Evolutionary conservation across 169 alveolate genomes (phyloP).

Genomic region (Babesia divergens): DNA sequence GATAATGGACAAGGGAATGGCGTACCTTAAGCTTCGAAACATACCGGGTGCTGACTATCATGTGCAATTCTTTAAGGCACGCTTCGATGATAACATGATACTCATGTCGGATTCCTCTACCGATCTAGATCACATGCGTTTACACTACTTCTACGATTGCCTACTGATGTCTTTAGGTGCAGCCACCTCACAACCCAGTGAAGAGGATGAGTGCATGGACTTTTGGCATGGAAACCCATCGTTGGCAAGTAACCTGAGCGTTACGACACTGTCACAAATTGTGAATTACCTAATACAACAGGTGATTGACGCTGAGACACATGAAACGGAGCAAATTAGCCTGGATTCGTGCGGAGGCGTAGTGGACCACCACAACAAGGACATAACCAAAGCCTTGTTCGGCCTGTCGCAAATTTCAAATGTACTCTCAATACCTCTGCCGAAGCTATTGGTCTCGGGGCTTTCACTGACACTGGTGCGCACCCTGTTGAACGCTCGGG

Average conservation of each 20-base stretch:
- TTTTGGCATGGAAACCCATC: background rate
- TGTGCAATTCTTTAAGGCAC: background rate
- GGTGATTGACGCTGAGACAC: background rate
- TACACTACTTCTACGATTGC: conserved; percentile 18
- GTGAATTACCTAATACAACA: background rate
- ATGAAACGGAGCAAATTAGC: background rate
- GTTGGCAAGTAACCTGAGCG: conserved; percentile 1
- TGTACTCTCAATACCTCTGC: conserved; percentile 12
- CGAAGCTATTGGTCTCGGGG: conserved; percentile 8
- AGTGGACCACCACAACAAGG: background rate
- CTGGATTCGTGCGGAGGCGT: no score
- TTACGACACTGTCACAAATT: conserved; percentile 4
- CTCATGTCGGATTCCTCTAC: conserved; percentile 23
- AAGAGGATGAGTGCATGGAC: conserved; percentile 2
- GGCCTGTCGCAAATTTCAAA: background rate
- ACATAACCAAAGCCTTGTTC: background rate
- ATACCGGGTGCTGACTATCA: background rate
- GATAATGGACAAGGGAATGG: background rate
- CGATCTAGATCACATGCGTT: conserved; percentile 3
- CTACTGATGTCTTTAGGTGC: background rate
- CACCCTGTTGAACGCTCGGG: background rate
- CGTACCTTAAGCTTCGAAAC: background rate
- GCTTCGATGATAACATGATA: conserved; percentile 5
- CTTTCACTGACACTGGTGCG: conserved; percentile 15
- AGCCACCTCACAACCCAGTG: background rate